Evolutionary conservation across 106 monocot genomes (phyloP).

Genomic region (Dioscorea dumetorum): DNA sequence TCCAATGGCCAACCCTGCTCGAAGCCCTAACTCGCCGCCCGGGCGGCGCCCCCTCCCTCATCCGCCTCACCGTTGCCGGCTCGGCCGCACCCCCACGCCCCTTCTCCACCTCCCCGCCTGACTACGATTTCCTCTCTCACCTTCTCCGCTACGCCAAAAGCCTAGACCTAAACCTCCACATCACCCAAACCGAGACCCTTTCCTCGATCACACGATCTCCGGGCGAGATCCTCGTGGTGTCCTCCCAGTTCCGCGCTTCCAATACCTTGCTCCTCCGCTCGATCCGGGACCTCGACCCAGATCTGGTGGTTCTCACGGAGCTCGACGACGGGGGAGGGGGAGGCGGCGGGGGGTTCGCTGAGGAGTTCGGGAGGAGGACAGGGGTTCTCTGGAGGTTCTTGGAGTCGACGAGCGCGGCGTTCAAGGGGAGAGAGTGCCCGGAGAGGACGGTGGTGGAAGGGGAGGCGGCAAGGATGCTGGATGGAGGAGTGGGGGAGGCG

Average conservation of each 20-base stretch:
- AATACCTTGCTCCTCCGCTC: conserved; percentile 41
- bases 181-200: conserved; percentile 15
- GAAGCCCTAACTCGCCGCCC: conserved; percentile 48
- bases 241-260: conserved; percentile 4
- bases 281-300: conserved; percentile 50
- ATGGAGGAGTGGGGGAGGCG: conserved; percentile 1
- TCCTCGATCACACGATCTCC: background rate
- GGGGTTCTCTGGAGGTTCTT: conserved; percentile 66
- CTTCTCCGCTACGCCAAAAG: conserved; percentile 70
- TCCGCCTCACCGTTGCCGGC: conserved; percentile 37
- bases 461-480: conserved; percentile 49
- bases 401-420: conserved; percentile 71
- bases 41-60: conserved; percentile 19
- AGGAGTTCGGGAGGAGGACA: conserved; percentile 35
- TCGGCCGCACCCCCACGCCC: conserved; percentile 13
- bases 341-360: conserved; percentile 5
- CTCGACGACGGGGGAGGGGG: conserved; percentile 25
- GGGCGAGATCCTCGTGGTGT: background rate
- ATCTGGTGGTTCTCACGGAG: conserved; percentile 53
- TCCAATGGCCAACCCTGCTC: conserved; percentile 82
- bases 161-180: conserved; percentile 51
- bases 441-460: conserved; percentile 57
- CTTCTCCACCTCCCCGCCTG: conserved; percentile 42
- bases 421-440: conserved; percentile 54
- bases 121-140: conserved; percentile 55